Conservation (phyloP, 306 rosid genomes). For the Fragaria ananassa region DNA sequence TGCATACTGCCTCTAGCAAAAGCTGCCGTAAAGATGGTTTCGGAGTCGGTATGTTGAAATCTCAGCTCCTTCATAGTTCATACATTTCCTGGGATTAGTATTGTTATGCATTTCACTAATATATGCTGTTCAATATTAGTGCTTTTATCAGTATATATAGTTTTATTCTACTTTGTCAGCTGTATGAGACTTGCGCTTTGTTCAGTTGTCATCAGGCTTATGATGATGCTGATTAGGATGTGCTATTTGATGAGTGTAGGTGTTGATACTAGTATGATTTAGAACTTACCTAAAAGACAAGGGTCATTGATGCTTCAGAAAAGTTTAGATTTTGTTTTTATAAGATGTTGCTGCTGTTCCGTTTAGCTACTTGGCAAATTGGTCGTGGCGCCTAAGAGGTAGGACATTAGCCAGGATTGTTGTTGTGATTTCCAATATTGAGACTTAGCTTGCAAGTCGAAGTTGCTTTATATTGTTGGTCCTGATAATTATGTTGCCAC, state of each 20-base stretch:
- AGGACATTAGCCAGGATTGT: background rate
- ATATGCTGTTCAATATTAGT: too few relatives aligned
- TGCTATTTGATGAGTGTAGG: too few relatives aligned
- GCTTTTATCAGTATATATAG: too few relatives aligned
- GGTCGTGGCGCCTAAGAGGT: background rate
- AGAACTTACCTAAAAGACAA: too few relatives aligned
- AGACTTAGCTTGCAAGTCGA: background rate
- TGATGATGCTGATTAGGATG: background rate
- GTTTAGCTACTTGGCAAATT: background rate
- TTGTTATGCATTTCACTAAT: too few relatives aligned
- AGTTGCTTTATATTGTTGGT: background rate
- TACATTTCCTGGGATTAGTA: background rate
- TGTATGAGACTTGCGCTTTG: too few relatives aligned
- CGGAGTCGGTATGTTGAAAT: conserved; percentile 58
- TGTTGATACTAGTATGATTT: too few relatives aligned
- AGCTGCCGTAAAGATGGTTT: conserved; percentile 48
- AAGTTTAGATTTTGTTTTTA: too few relatives aligned
- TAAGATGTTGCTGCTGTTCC: too few relatives aligned
- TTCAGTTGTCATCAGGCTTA: background rate
- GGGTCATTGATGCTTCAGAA: too few relatives aligned
- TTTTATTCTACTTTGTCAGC: too few relatives aligned
- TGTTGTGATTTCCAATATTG: background rate
- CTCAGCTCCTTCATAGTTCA: background rate
- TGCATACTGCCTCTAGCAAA: conserved; percentile 70
- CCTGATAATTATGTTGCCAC: background rate